These are phyloP conservation scores for Cinnamomum micranthum DNA, from an alignment of 164 flowering plant genomes.

Conservation along the genomic window DNA sequence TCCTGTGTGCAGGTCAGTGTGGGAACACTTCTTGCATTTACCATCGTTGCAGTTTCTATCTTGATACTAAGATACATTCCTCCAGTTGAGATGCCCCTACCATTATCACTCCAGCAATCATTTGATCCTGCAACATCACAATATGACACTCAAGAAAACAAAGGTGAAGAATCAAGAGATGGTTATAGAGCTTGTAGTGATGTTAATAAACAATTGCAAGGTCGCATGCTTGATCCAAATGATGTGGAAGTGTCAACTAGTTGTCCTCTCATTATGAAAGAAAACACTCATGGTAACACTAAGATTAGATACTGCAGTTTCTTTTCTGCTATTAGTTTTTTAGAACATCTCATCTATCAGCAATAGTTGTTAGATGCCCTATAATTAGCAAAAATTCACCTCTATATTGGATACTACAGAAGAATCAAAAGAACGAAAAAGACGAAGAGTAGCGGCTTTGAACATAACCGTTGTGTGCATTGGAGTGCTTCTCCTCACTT, in stretches of 20 bases:
- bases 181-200: neutral
- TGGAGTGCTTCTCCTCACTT: constrained; percentile 73
- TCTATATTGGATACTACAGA: constrained; percentile 31
- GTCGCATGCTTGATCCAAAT: neutral
- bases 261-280: constrained; percentile 47
- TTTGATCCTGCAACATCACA: constrained; percentile 50
- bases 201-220: neutral
- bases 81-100: constrained; percentile 86
- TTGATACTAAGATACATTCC: constrained; percentile 91
- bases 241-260: constrained; percentile 31
- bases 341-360: neutral
- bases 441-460: constrained; percentile 81
- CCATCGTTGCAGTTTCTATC: constrained; percentile 85
- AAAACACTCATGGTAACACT: constrained; percentile 23
- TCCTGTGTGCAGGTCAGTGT: constrained; percentile 55
- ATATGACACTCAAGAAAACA: constrained; percentile 25
- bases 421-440: constrained; percentile 31
- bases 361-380: neutral
- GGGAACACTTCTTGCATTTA: constrained; percentile 95
- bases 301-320: neutral
- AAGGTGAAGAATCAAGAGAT: constrained; percentile 19
- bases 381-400: neutral
- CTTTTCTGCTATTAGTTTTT: neutral
- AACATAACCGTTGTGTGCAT: constrained; percentile 57
- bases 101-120: constrained; percentile 70